These are phyloP conservation scores for Aspergillus steynii DNA, from an alignment of 495 filamentous ascomycete species.

Conservation along the genomic window DNA sequence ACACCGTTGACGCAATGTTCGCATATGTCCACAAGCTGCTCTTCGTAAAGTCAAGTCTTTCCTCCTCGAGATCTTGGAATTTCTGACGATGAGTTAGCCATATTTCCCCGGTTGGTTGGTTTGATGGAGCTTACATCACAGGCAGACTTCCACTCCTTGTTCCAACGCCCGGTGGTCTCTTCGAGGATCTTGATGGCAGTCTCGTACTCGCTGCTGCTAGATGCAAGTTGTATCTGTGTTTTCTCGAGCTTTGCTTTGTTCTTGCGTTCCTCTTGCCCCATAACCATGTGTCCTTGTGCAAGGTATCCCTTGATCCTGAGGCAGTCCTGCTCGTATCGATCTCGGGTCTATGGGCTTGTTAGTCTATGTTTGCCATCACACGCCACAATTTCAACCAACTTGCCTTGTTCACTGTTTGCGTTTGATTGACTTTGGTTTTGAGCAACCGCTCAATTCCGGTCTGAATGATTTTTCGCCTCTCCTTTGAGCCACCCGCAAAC, in stretches of 20 bases:
- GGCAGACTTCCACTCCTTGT: conserved; percentile 94
- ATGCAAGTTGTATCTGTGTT: conserved; percentile 91
- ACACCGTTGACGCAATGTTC: conserved; percentile 97
- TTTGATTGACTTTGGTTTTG: conserved; percentile 91
- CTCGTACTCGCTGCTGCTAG: conserved; percentile 91
- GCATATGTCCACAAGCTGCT: conserved; percentile 97
- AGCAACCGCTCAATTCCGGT: conserved; percentile 87
- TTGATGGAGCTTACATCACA: conserved; percentile 66
- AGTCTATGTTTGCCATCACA: conserved; percentile 16
- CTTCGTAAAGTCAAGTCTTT: conserved; percentile 94
- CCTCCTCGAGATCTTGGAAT: conserved; percentile 99
- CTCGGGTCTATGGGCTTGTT: conserved; percentile 65
- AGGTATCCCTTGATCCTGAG: conserved; percentile 98
- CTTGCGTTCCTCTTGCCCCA: conserved; percentile 98
- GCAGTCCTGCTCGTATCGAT: conserved; percentile 95
- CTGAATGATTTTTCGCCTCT: conserved; percentile 94
- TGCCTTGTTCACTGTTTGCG: conserved; percentile 87
- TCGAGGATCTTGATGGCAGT: conserved; percentile 88
- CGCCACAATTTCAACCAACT: background rate
- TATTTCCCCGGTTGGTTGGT: background rate
- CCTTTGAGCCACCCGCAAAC: conserved; percentile 91
- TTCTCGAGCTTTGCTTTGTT: conserved; percentile 99
- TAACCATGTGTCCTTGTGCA: conserved; percentile 99
- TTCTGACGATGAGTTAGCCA: conserved; percentile 57
- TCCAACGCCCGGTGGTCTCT: conserved; percentile 95